Percentiles rank a stretch among this genome's conserved stretches.
These are phyloP conservation scores for Baorangia bicolor DNA, from an alignment of 768 basidiomycete species.

Conservation along the genomic window DNA sequence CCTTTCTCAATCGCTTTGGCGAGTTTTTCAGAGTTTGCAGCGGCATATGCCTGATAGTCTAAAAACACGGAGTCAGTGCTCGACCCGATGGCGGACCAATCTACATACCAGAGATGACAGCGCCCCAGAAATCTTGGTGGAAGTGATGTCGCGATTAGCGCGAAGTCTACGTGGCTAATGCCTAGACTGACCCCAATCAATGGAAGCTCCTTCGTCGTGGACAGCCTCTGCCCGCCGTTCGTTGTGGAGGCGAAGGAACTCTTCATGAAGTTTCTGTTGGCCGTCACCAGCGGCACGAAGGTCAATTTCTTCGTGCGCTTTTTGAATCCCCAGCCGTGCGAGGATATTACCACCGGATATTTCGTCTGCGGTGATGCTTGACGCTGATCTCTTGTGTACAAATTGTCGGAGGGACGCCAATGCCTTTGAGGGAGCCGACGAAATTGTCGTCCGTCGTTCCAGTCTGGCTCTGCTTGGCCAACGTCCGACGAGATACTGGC, in stretches of 20 bases:
- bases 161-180: neutral
- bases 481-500: slow-evolving; percentile 34
- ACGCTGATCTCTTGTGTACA: slow-evolving; percentile 63
- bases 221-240: slow-evolving; percentile 46
- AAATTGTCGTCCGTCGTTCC: slow-evolving; percentile 33
- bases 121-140: slow-evolving; percentile 86
- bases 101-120: slow-evolving; percentile 76
- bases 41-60: slow-evolving; percentile 90
- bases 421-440: slow-evolving; percentile 21
- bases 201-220: slow-evolving; percentile 41
- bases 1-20: slow-evolving; percentile 90
- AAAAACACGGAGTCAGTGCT: slow-evolving; percentile 8
- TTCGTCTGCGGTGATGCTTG: slow-evolving; percentile 49
- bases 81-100: neutral
- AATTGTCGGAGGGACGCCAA: slow-evolving; percentile 26
- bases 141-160: slow-evolving; percentile 6
- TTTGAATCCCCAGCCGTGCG: slow-evolving; percentile 51
- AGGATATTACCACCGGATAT: slow-evolving; percentile 48
- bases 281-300: slow-evolving; percentile 57
- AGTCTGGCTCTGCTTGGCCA: slow-evolving; percentile 18
- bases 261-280: slow-evolving; percentile 70
- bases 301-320: slow-evolving; percentile 39
- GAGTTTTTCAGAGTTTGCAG: slow-evolving; percentile 72
- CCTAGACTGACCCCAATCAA: slow-evolving; percentile 72
- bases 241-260: slow-evolving; percentile 66